Base-by-base conservation (phyloP, 371 early-diverging fungal species). In the Nematocida ausubeli region DNA sequence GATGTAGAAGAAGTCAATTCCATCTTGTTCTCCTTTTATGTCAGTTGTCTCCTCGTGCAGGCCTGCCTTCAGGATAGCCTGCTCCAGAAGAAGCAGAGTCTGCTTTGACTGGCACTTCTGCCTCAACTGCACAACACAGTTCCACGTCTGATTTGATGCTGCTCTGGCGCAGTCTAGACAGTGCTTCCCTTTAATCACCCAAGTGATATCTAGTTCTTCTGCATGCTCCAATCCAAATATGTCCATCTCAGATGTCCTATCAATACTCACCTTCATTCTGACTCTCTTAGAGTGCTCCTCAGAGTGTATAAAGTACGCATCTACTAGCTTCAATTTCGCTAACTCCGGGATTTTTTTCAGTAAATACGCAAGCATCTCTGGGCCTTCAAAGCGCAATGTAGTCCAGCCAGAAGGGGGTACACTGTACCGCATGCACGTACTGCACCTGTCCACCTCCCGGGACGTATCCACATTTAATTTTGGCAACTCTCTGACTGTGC, bases 81-180 rank as follows among this genome's bases (percentile, higher is more conserved):
- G 97, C 87, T 99, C 98, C 39, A 99, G 88, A 85, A 91, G 93
- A 80, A 96, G 89, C 88, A 99, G 95, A 3, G 96, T 97, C 81
- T 93, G 89, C 88, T 95, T 94, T 88, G 95, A 95, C 54, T 80
- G 40, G 3, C 88, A 39, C 88, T 95, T 95, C 87, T 99, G 98
- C 71, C 99, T 91, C 30, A 98, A 90, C 88, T 99, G 99, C 24
- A 98, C 98, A 67, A 90, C 89, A 14, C 95, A 93, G 83, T 92
- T 93, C 99, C 99, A 99, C 5, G 93, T 95, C 82, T 96, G 92
- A 85, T 98, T 92, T 5, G 98, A 97, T 87, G 92, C 95, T 39
- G 95, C 90, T 69, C 93, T 90, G 32, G 92, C 90, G 88, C 99
- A 99, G 85, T 95, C 95, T 62, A 92, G 90, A 85, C 99, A 99